Evolutionary conservation across 2,329 filamentous ascomycete species (phyloP).

Genomic region (Cryphonectria naterciae): DNA sequence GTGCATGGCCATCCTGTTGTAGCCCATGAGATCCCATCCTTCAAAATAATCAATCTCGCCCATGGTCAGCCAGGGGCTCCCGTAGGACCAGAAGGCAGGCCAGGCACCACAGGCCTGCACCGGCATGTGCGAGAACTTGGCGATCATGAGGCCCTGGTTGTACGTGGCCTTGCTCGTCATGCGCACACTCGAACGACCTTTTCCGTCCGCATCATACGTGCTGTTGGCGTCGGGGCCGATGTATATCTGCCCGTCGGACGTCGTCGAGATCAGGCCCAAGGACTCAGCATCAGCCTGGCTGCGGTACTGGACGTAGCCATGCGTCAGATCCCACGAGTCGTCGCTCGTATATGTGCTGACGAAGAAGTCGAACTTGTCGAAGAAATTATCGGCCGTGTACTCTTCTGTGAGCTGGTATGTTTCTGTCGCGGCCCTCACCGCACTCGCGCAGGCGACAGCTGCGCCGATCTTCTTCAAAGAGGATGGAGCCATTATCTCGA

Average conservation of each 20-base stretch:
- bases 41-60: constrained; percentile 25
- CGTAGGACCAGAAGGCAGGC: constrained; percentile 26
- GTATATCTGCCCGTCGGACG: constrained; percentile 29
- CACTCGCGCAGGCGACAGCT: constrained; percentile 24
- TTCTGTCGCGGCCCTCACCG: constrained; percentile 19
- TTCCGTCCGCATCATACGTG: constrained; percentile 8
- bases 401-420: constrained; percentile 19
- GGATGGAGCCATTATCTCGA: constrained; percentile 24
- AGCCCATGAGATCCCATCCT: constrained; percentile 16
- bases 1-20: constrained; percentile 25
- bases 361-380: constrained; percentile 50
- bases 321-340: constrained; percentile 57
- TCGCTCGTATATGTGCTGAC: constrained; percentile 28
- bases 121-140: constrained; percentile 25
- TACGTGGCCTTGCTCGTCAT: constrained; percentile 21
- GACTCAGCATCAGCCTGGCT: constrained; percentile 39
- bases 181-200: constrained; percentile 22
- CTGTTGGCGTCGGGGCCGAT: constrained; percentile 17
- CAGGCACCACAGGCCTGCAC: constrained; percentile 24
- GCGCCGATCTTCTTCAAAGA: constrained; percentile 24
- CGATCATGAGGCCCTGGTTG: constrained; percentile 23
- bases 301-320: constrained; percentile 65
- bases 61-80: constrained; percentile 20
- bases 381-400: constrained; percentile 45
- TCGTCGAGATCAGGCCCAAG: constrained; percentile 42